Evolutionary conservation across 352 stramenopile species (phyloP), one percentile per base, ranked within the genome.

Genomic region (Saprolegnia diclina): DNA sequence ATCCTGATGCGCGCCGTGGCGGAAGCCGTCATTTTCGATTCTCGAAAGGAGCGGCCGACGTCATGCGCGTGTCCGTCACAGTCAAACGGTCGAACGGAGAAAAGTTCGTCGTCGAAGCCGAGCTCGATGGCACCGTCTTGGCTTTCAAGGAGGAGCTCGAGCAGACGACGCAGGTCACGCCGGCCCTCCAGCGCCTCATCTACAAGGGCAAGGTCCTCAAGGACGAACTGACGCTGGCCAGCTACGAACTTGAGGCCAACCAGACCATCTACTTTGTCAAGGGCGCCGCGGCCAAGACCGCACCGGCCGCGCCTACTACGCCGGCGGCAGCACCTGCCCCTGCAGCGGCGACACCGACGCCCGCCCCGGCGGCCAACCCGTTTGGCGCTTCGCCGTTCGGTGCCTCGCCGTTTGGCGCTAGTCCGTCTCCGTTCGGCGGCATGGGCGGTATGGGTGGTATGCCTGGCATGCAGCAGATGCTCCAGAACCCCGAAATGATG

Each of bases 201-300:
- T 90, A 89, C 76, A 93, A 94, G 73, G 89, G 89, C 62, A 97
- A 95, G 73, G 85, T 97, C 64, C 83, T 97, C 63, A 93, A 96
- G 73, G 88, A 97, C 73, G 88, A 95, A 16, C 74, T 82, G 46
- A 94, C 87, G 22, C 78, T 95, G 55, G 75, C 77, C 21, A 90
- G 83, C 72, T 96, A 95, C 74, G 84, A 83, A n/a, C 84, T 94
- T 56, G 79, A 80, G 55, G 82, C 79, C 10, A 79, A 91, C 50
- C 79, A 92, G 63, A 94, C 87, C 18, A 82, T 94, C 53, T 95
- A 88, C 66, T 95, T 95, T 56, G 87, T 95, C 65, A 87, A 86
- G 24, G 87, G 87, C 6, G 86, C 86, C 7, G 77, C 74, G 14
- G 72, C 66, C 5, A 71, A 80, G 11, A 74, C 72, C 21, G 44